Evolutionary conservation across 306 rosid genomes (phyloP).

Genomic region (Vigna hirtella): DNA sequence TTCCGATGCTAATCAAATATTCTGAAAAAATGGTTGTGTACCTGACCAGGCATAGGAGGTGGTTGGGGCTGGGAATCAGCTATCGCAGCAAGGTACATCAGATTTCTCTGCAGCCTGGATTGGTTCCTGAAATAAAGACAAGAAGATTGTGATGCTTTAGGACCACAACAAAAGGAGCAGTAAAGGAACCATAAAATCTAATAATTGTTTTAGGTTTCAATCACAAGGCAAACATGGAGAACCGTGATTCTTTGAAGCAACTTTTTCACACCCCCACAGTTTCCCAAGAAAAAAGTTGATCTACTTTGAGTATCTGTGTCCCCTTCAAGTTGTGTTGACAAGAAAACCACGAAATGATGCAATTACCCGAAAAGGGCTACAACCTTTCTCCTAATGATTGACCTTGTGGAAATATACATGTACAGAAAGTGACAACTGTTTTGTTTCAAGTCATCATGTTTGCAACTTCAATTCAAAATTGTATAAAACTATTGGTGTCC

Average conservation of each 20-base stretch:
- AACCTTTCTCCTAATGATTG: conserved; percentile 10
- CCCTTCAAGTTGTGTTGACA: conserved; percentile 13
- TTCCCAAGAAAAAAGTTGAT: not conserved
- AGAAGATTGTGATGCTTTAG: conserved; percentile 9
- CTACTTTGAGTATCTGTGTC: conserved; percentile 6
- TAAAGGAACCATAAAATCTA: conserved; percentile 1
- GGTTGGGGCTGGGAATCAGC: conserved; percentile 99
- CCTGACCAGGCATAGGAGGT: conserved; percentile 86
- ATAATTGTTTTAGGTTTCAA: not conserved
- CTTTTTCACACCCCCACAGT: not conserved
- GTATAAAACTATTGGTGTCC: not conserved
- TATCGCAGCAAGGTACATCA: conserved; percentile 97
- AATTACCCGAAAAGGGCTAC: conserved; percentile 19
- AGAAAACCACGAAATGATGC: conserved; percentile 10
- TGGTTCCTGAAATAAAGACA: conserved; percentile 67
- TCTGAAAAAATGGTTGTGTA: conserved; percentile 41
- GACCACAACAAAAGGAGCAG: conserved; percentile 12
- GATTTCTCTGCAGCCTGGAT: conserved; percentile 95
- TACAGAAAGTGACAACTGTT: not conserved
- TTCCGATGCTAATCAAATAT: not conserved
- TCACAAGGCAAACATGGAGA: conserved; percentile 4
- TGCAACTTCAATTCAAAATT: not conserved
- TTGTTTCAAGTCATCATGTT: conserved; percentile 13
- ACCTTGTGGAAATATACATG: not conserved
- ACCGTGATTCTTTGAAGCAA: conserved; percentile 20